A percentile compares a stretch with the other conserved stretches of the same genome.
Conservation (phyloP, 2,329 filamentous ascomycete genomes). For the Pseudogymnoascus sp. region DNA sequence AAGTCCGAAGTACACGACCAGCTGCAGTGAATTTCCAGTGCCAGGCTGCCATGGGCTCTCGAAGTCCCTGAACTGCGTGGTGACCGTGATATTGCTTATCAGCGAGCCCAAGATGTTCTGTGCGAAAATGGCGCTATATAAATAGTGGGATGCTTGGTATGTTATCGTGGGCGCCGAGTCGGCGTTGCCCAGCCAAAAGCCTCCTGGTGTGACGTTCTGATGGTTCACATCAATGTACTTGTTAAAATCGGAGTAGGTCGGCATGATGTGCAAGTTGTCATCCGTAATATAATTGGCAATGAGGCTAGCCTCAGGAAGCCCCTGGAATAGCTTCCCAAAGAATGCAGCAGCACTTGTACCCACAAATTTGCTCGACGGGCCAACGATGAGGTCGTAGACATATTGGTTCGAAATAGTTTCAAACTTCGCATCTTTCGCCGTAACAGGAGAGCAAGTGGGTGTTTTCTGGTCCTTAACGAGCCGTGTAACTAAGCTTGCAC, state of each 20-base stretch:
- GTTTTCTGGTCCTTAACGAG: conserved; percentile 56
- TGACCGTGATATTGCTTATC: conserved; percentile 60
- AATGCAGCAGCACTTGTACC: conserved; percentile 16
- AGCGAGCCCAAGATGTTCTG: conserved; percentile 62
- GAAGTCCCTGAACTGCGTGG: conserved; percentile 66
- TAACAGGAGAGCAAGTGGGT: conserved; percentile 43
- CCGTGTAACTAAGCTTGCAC: conserved; percentile 70
- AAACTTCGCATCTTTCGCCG: conserved; percentile 38
- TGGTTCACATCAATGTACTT: conserved; percentile 55
- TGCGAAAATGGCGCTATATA: conserved; percentile 50
- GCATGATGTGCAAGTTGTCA: conserved; percentile 35
- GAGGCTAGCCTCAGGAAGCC: conserved; percentile 17
- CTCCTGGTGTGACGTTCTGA: conserved; percentile 66
- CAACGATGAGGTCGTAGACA: conserved; percentile 31
- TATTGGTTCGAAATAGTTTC: conserved; percentile 20
- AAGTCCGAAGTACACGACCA: conserved; percentile 75
- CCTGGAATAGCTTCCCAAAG: conserved; percentile 22
- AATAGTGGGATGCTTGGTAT: conserved; percentile 57
- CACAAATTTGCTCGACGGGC: conserved; percentile 35
- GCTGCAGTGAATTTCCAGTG: conserved; percentile 66
- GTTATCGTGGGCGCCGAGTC: conserved; percentile 57
- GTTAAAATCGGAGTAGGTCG: conserved; percentile 63
- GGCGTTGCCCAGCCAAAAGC: conserved; percentile 65
- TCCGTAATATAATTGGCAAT: conserved; percentile 13
- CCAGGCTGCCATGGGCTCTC: conserved; percentile 64